These are phyloP conservation scores for Ophiostoma piceae DNA, from an alignment of 2,329 filamentous ascomycete species.

Conservation along the genomic window DNA sequence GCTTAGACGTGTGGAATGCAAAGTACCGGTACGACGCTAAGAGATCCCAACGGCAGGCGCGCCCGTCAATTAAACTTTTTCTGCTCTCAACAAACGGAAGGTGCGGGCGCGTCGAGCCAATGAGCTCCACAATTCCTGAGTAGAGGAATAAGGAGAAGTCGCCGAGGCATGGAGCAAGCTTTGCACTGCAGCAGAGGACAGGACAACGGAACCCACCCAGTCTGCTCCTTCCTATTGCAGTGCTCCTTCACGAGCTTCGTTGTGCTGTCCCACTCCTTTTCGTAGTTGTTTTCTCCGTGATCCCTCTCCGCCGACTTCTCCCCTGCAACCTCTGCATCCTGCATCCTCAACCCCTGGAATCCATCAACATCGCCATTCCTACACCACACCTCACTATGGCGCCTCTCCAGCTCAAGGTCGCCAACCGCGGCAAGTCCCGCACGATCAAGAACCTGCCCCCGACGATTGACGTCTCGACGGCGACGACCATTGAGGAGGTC, in stretches of 20 bases:
- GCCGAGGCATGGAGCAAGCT: background rate
- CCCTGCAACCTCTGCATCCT: background rate
- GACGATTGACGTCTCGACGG: slow-evolving; percentile 44
- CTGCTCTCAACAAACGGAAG: slow-evolving; percentile 18
- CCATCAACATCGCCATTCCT: background rate
- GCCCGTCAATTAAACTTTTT: slow-evolving; percentile 16
- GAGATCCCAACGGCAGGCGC: slow-evolving; percentile 11
- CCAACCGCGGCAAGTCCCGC: slow-evolving; percentile 44
- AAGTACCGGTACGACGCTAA: slow-evolving; percentile 13
- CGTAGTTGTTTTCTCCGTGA: background rate
- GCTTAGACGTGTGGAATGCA: background rate
- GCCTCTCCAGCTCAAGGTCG: slow-evolving; percentile 39
- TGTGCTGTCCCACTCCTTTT: slow-evolving; percentile 11
- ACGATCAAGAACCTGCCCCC: slow-evolving; percentile 51
- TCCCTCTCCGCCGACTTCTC: background rate
- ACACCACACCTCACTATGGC: slow-evolving; percentile 22
- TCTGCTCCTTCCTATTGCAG: background rate
- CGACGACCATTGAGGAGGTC: slow-evolving; percentile 55
- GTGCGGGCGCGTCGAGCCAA: slow-evolving; percentile 16
- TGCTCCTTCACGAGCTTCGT: background rate
- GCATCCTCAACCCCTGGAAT: background rate
- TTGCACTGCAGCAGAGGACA: slow-evolving; percentile 8
- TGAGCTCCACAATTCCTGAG: background rate
- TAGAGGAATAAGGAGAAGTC: background rate
- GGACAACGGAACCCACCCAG: background rate